Evolutionary conservation across 345 rosid genomes (phyloP).

Genomic region (Pistacia atlantica): DNA sequence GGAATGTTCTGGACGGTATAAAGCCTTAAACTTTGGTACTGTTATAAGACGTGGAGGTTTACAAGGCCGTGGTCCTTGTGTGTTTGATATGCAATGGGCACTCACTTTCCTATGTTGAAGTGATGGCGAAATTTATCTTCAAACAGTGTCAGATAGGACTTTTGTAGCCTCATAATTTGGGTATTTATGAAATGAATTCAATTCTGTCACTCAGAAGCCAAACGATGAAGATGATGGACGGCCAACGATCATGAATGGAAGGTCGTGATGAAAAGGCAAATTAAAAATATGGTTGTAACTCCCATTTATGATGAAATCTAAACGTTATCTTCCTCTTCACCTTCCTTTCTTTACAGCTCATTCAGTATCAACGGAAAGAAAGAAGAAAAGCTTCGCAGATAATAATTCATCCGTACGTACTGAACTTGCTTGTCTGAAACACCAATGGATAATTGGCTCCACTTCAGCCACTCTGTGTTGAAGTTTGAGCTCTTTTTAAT

Average conservation of each 20-base stretch:
- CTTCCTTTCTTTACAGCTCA: constrained; percentile 15
- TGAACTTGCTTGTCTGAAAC: not conserved
- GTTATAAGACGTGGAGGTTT: constrained; percentile 24
- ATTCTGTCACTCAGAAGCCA: not conserved
- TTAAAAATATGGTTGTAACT: not conserved
- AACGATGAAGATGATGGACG: not conserved
- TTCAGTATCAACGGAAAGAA: not conserved
- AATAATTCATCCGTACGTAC: not conserved
- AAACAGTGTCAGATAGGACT: constrained; percentile 29
- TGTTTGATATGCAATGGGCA: not conserved
- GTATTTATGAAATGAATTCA: not conserved
- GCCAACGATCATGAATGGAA: constrained; percentile 10
- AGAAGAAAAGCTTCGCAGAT: not conserved
- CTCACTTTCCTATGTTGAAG: constrained; percentile 4
- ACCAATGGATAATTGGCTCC: not conserved
- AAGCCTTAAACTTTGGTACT: not conserved
- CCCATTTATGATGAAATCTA: constrained; percentile 9
- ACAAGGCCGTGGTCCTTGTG: constrained; percentile 28
- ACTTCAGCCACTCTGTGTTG: not conserved
- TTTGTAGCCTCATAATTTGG: constrained; percentile 59
- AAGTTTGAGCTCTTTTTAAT: not conserved
- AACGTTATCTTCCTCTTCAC: constrained; percentile 28
- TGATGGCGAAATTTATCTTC: constrained; percentile 50
- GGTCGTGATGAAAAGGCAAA: constrained; percentile 14
- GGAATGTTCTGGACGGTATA: not conserved